phyloP scores from a whole-genome alignment of 148 eudicot genomes.

The Fallopia convolvulus region DNA sequence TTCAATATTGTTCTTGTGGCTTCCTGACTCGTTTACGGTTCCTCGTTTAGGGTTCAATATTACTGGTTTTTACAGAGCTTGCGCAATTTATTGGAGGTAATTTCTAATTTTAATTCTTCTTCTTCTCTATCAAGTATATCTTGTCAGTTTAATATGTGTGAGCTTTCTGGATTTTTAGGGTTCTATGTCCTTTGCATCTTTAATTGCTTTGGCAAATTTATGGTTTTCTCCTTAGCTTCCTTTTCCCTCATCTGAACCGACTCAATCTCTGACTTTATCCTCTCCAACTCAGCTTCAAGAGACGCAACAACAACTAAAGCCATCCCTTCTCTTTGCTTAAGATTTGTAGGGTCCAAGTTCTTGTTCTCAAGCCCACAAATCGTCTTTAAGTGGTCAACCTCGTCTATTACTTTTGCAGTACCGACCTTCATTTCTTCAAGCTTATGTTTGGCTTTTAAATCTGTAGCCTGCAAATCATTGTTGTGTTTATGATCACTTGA shows the following conservation, averaged over 20 bases:
- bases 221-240: too few relatives aligned
- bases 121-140: too few relatives aligned
- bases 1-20: too few relatives aligned
- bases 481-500: slow-evolving; percentile 24
- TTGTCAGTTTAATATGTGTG: too few relatives aligned
- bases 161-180: too few relatives aligned
- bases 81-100: too few relatives aligned
- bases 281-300: slow-evolving; percentile 73
- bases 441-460: slow-evolving; percentile 45
- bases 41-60: too few relatives aligned
- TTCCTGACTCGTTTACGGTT: too few relatives aligned
- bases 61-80: too few relatives aligned
- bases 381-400: slow-evolving; percentile 53
- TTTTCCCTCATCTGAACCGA: not conserved
- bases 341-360: slow-evolving; percentile 37
- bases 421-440: slow-evolving; percentile 13
- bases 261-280: slow-evolving; percentile 58
- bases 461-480: slow-evolving; percentile 42
- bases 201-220: too few relatives aligned
- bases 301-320: slow-evolving; percentile 71
- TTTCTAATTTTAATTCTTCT: too few relatives aligned
- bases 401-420: slow-evolving; percentile 59
- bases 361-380: slow-evolving; percentile 77
- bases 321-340: slow-evolving; percentile 82
- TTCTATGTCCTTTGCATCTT: too few relatives aligned